Base-by-base conservation (phyloP, 2,329 filamentous ascomycete genomes). In the Cladosporium cucumerinum region DNA sequence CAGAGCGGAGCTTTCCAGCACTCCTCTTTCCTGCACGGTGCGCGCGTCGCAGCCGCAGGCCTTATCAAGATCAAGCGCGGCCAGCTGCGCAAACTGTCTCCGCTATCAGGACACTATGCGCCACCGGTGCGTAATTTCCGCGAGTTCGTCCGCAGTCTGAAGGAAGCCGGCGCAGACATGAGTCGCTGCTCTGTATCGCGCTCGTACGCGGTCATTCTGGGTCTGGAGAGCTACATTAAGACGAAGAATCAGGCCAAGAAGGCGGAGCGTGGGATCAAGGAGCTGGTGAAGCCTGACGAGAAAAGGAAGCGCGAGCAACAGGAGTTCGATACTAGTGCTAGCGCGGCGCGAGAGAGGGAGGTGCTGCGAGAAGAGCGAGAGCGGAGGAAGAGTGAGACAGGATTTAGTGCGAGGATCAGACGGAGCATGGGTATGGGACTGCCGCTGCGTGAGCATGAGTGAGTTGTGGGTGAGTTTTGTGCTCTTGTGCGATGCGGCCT, bases 1-100 rank as follows among this genome's bases (percentile, higher is more conserved):
- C 87, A 91, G 75, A 89, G 88, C 4, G 93, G 93, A 12, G 87
- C 90, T 5, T 97, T 97, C 72, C 93, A 97, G 72, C 93, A 97
- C 77, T 93, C 89, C 14, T 95, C 91, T 0, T 97, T 97, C 72
- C 82, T 97, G 1, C 90, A 93, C 67, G 93, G 93, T 26, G 85
- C 88, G 11, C 87, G 93, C 14, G 93, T 97, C 61, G 87, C 88
- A 0, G 89, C 93, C 0, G 93, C 93, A 4, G 93, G 93, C 0
- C 81, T 94, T 28, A 92, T 97, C 74, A 93, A 91, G 75, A 88
- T 97, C 73, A 92, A 92, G 74, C 83, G 93, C 69, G 93, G 93
- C 1, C 86, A 90, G 32, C 76, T 97, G n/a, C 83, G 85, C 1
- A 88, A 87, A 59, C 81, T 96, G 10, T 91, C 89, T 4, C 92